phyloP scores from a whole-genome alignment of 768 basidiomycete genomes.

The Exidia glandulosa region DNA sequence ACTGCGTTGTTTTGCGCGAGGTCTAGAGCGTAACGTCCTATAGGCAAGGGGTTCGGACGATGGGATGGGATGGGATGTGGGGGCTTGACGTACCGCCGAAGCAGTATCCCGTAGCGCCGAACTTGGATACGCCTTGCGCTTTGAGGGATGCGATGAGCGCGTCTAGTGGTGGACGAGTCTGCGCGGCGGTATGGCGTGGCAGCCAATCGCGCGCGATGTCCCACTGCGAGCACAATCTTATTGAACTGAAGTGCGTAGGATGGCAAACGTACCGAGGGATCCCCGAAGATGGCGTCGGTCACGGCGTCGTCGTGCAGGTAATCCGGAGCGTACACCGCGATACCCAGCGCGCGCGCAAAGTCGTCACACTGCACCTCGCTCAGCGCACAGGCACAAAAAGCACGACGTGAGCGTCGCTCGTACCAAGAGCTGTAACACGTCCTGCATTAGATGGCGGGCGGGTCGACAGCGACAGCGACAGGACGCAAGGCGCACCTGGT shows the following conservation, averaged over 20 bases:
- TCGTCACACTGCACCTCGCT: conserved; percentile 37
- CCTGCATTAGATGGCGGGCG: background rate
- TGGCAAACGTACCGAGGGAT: background rate
- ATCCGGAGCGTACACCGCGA: conserved; percentile 26
- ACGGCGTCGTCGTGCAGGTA: conserved; percentile 26
- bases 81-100: too few relatives aligned
- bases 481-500: conserved; percentile 22
- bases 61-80: background rate
- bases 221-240: conserved; percentile 15
- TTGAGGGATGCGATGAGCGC: conserved; percentile 48
- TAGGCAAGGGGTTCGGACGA: background rate
- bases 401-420: too few relatives aligned
- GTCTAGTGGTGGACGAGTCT: conserved; percentile 40
- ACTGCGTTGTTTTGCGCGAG: conserved; percentile 45
- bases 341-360: conserved; percentile 32
- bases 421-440: too few relatives aligned
- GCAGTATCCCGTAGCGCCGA: conserved; percentile 40
- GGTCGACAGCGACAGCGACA: too few relatives aligned
- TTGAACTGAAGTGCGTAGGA: background rate
- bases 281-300: conserved; percentile 13
- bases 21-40: conserved; percentile 49
- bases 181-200: conserved; percentile 24
- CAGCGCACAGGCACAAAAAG: conserved; percentile 7
- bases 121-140: conserved; percentile 41
- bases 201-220: conserved; percentile 33